Percentiles rank a stretch among this genome's conserved stretches.
These are phyloP conservation scores for Saccharum hybrid DNA, from an alignment of 202 grass and related monocot species.

Conservation along the genomic window DNA sequence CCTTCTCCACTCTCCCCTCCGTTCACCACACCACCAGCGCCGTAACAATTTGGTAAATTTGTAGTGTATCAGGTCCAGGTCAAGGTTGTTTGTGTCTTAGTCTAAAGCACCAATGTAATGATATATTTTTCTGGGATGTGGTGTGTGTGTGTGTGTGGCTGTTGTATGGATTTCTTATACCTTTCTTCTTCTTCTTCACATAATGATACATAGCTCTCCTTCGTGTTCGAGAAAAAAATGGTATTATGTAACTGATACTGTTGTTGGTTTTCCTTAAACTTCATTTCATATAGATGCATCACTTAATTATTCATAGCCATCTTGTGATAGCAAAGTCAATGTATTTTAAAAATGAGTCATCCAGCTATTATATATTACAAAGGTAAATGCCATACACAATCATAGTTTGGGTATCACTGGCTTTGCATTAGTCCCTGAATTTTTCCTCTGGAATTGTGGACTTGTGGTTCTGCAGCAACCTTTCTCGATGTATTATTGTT, in stretches of 20 bases:
- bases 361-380: conserved; percentile 1
- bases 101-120: not conserved
- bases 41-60: not conserved
- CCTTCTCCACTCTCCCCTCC: too few relatives aligned
- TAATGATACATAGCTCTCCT: not conserved
- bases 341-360: not conserved
- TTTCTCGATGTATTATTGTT: not conserved
- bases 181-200: not conserved
- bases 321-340: not conserved
- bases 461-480: not conserved
- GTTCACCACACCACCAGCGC: too few relatives aligned
- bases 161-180: not conserved
- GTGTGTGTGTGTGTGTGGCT: not conserved
- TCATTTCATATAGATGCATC: not conserved
- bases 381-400: conserved; percentile 3
- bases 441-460: not conserved
- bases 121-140: not conserved
- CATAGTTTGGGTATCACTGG: not conserved
- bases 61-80: not conserved
- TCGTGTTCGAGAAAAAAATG: not conserved
- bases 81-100: not conserved
- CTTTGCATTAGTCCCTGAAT: not conserved
- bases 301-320: not conserved
- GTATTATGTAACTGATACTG: not conserved
- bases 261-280: not conserved